Conservation (phyloP, 495 filamentous ascomycete species). For the Penicillium verhagenii region DNA sequence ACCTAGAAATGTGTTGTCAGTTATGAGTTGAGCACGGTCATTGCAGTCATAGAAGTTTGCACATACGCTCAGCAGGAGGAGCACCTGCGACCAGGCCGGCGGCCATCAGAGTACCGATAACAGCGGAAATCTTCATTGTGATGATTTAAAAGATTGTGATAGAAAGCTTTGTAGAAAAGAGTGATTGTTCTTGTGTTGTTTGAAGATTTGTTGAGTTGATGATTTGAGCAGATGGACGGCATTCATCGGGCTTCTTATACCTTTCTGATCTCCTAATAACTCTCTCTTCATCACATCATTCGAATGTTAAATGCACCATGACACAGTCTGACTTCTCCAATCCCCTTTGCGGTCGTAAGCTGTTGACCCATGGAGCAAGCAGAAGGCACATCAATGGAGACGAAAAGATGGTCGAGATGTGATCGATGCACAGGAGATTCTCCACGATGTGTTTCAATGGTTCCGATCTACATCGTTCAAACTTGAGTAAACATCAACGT, state of each 20-base stretch:
- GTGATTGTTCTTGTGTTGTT: not conserved
- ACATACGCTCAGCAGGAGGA: constrained; percentile 16
- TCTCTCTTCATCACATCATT: not conserved
- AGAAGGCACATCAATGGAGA: not conserved
- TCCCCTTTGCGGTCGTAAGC: not conserved
- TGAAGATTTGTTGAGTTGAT: not conserved
- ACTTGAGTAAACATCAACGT: not conserved
- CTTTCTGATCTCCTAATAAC: not conserved
- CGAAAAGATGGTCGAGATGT: not conserved
- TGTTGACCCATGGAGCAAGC: not conserved
- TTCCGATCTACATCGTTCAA: not conserved
- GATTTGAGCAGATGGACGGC: not conserved
- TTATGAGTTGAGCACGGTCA: not conserved
- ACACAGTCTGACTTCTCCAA: not conserved
- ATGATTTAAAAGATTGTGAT: not conserved
- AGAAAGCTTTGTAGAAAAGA: not conserved
- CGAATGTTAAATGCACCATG: not conserved
- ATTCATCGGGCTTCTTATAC: not conserved
- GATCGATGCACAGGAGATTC: not conserved
- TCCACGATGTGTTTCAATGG: not conserved
- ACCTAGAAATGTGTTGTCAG: not conserved
- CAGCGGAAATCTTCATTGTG: constrained; percentile 15
- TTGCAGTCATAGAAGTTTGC: not conserved
- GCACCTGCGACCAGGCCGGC: constrained; percentile 19
- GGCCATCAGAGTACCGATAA: constrained; percentile 17